These are phyloP conservation scores for Persicaria tinctoria DNA, from an alignment of 148 eudicot species.

Conservation along the genomic window DNA sequence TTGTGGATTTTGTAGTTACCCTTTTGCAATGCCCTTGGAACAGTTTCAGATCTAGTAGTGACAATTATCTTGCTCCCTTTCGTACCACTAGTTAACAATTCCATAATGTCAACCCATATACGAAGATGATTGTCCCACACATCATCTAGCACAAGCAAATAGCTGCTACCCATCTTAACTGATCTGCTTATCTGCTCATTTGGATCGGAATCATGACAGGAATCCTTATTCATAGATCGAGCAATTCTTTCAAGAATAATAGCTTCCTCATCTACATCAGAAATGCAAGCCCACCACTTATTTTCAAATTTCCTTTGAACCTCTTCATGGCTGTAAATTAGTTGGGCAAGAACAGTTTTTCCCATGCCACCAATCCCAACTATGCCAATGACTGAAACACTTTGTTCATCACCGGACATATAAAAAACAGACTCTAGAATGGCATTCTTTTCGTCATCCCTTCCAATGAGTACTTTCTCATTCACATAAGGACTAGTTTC, in stretches of 20 bases:
- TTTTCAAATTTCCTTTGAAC: background rate
- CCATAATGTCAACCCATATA: background rate
- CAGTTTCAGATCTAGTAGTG: background rate
- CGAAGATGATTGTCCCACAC: slow-evolving; percentile 13
- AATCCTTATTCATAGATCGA: background rate
- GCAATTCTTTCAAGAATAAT: background rate
- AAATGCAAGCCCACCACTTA: slow-evolving; percentile 23
- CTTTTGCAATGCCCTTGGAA: slow-evolving; percentile 8
- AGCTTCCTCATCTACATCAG: slow-evolving; percentile 2
- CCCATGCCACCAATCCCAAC: slow-evolving; percentile 26
- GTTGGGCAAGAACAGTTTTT: slow-evolving; percentile 24
- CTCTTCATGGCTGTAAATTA: slow-evolving; percentile 15
- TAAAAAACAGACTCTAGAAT: background rate
- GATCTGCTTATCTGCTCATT: background rate
- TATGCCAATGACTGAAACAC: slow-evolving; percentile 11
- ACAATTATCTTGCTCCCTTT: background rate
- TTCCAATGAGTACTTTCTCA: slow-evolving; percentile 10
- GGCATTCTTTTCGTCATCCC: slow-evolving; percentile 12
- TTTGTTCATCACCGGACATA: background rate
- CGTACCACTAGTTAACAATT: background rate
- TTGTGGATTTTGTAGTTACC: background rate
- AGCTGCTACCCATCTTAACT: background rate
- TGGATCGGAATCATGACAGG: background rate
- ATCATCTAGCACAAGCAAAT: slow-evolving; percentile 19
- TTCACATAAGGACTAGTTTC: background rate